Evolutionary conservation across 164 flowering plant genomes (phyloP), one percentile per base, ranked within the genome.

Genomic region (Sedum album): DNA sequence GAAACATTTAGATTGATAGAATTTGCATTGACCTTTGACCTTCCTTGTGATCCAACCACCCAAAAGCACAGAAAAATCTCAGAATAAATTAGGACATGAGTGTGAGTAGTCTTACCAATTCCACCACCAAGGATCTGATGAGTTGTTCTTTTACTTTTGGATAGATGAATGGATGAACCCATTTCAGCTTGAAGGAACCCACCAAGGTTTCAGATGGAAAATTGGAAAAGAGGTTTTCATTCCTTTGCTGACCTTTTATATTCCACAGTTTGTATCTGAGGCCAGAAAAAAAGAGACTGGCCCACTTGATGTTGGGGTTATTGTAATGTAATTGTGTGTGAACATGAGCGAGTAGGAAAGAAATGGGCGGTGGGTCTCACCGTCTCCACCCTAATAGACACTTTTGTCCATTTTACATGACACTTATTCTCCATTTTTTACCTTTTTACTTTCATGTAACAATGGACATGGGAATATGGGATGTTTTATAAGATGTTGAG

Each of bases 111-210:
- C 3, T 66, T 82, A 91, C 98, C 84, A 62, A 79, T 55, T 57
- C 92, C 93, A 33, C 84, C 96, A 71, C 97, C 99, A 63, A 94
- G 86, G 69, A 90, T 82, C 76, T 91, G 80, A 84, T 91, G 93
- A 67, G 90, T 66, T 11, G 76, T 86, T 80, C 82, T 79, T 57
- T 85, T 80, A 76, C 88, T 77, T 68, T 82, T 76, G 68, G 48
- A 85, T 81, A 90, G 77, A 38, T 85, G 79, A 78, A 73, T 79
- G 3, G 90, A 74, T 18, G 91, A 82, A 77, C 77, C 89, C 94
- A 85, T 90, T 66, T 73, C 26, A 44, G 10, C 41, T 9, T 49
- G 67, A 68, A 53, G 51, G 6, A 23, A 18, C 66, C 15, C 48
- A 44, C 48, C 15, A 5, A 11, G 48, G 18, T 33, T 63, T 60